Conservation (phyloP, 2,329 filamentous ascomycete species). For the Trichophyton equinum region DNA sequence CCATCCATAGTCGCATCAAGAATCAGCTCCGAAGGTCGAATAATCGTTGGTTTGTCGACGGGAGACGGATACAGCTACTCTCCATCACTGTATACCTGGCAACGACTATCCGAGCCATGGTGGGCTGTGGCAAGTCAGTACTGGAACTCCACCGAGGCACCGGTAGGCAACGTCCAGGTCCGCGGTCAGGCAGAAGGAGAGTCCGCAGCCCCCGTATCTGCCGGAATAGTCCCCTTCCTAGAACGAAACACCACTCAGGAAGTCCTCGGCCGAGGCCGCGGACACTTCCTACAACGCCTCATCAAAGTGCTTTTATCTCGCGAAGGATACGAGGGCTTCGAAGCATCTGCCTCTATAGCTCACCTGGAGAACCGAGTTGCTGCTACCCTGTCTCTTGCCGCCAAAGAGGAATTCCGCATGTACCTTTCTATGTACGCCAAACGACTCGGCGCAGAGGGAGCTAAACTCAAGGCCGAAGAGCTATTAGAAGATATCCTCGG, state of each 20-base stretch:
- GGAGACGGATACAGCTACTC: constrained; percentile 91
- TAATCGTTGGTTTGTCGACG: constrained; percentile 84
- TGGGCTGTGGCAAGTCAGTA: constrained; percentile 97
- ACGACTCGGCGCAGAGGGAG: constrained; percentile 77
- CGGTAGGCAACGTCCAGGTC: constrained; percentile 66
- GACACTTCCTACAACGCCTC: constrained; percentile 79
- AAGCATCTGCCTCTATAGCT: constrained; percentile 80
- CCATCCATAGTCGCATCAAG: constrained; percentile 85
- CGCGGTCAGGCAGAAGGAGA: constrained; percentile 48
- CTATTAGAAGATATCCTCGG: constrained; percentile 70
- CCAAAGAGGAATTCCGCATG: constrained; percentile 82
- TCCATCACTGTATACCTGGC: constrained; percentile 76
- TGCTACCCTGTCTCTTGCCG: constrained; percentile 69
- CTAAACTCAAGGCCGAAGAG: constrained; percentile 84
- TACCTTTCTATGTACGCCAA: constrained; percentile 99
- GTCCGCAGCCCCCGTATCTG: constrained; percentile 53
- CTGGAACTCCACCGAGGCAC: constrained; percentile 94
- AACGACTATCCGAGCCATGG: constrained; percentile 91
- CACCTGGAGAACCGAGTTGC: constrained; percentile 92
- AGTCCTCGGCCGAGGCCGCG: constrained; percentile 77
- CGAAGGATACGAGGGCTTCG: constrained; percentile 85
- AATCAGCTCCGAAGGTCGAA: constrained; percentile 72
- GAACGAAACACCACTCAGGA: constrained; percentile 93
- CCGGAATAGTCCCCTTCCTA: constrained; percentile 82
- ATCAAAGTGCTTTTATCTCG: constrained; percentile 79